Conservation (phyloP, 257 asterid genomes). For the Striga asiatica region DNA sequence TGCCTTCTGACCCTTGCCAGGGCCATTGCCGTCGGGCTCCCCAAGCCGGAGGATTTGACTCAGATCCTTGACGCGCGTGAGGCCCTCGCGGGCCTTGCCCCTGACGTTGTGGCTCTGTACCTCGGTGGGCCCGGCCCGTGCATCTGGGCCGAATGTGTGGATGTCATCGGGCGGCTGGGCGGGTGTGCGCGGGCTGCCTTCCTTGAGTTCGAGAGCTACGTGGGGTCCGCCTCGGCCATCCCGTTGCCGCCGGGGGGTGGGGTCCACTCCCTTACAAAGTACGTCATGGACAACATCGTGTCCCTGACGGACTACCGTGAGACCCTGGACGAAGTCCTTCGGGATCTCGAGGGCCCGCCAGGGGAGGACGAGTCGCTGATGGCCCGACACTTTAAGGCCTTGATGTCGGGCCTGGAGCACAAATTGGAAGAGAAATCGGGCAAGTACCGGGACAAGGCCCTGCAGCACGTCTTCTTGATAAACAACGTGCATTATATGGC, state of each 20-base stretch:
- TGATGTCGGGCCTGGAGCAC: conserved; percentile 45
- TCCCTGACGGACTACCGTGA: conserved; percentile 54
- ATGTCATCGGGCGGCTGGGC: conserved; percentile 47
- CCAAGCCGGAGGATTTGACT: conserved; percentile 70
- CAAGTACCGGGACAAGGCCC: conserved; percentile 68
- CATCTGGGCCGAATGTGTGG: conserved; percentile 47
- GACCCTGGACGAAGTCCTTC: conserved; percentile 52
- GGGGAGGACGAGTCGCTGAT: conserved; percentile 52
- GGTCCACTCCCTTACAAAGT: conserved; percentile 68
- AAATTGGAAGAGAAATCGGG: conserved; percentile 64
- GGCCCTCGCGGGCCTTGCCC: conserved; percentile 57
- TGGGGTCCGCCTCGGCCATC: conserved; percentile 43
- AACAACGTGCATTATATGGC: conserved; percentile 89
- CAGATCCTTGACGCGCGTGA: conserved; percentile 86
- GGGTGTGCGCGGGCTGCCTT: conserved; percentile 67
- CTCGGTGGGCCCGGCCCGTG: conserved; percentile 38
- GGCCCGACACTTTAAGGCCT: conserved; percentile 44
- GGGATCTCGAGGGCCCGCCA: conserved; percentile 37
- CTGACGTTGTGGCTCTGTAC: conserved; percentile 44
- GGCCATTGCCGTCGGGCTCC: conserved; percentile 78
- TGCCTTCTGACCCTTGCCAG: conserved; percentile 72
- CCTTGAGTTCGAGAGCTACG: conserved; percentile 68
- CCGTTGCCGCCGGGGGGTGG: conserved; percentile 73
- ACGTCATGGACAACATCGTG: conserved; percentile 79
- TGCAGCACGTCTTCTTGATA: conserved; percentile 72